Base-by-base conservation (phyloP, 805 yeast genomes). In the Barnettozyma botsteinii region DNA sequence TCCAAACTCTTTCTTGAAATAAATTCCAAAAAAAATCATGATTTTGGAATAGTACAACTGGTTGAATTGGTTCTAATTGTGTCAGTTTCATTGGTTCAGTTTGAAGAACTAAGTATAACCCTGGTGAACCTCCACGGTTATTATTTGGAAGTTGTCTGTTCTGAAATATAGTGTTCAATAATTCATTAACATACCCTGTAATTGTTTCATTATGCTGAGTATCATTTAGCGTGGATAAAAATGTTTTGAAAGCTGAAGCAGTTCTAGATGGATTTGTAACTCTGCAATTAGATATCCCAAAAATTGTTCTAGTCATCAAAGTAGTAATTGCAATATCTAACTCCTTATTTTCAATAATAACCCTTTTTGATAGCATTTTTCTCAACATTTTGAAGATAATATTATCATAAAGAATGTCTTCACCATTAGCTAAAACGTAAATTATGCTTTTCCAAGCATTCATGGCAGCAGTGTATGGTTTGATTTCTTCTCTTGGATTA, bases 41-140 rank as follows among this genome's bases (percentile, higher is more conserved):
- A 3, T 28, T 18, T 4, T 26, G 10, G 21, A 42, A 32, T 2
- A 42, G 4, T 5, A 32, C 14, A 4, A 10, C 4, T 3, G 46
- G 30, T 3, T 27, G 23, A 11, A 42, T 12, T 4, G 40, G 23
- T 9, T 42, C 43, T 13, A 39, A 10, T n/a, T 26, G 28, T 22
- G 9, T 28, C 10, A 35, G 4, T 11, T 32, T 32, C n/a, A 42
- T 9, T 11, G 43, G 33, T n/a, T 42, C 43, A 3, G 26, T 15
- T 45, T 35, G 12, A 22, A 20, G 18, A 28, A 46, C 50, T 43
- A 46, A 5, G n/a, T 13, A 12, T 43, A 33, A 7, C 21, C n/a
- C 9, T 4, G 7, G 21, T 19, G 32, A 20, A 6, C 18, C 14
- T 3, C 8, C 15, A 13, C 21, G 21, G 26, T 9, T 20, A n/a